Base-by-base conservation (phyloP, 2,329 filamentous ascomycete genomes). In the Elsinoe batatas region DNA sequence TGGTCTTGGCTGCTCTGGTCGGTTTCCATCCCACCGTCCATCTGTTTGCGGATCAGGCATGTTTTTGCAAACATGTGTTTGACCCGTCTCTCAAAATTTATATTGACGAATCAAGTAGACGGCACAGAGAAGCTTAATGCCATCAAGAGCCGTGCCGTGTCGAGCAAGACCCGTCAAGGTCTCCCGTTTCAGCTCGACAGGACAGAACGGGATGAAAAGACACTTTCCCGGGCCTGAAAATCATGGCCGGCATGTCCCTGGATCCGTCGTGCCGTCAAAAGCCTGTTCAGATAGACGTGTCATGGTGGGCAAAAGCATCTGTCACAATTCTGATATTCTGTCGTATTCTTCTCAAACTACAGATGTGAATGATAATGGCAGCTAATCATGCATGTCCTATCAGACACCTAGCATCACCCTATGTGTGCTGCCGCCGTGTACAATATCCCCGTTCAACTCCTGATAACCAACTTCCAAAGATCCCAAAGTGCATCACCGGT, bases 401-500 rank as follows among this genome's bases (percentile, higher is more conserved):
- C 17, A 20, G 13, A 35, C 15, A 12, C 17, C 44, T 6, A 49
- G 26, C 26, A 18, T 49, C 44, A 30, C 26, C 26, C 26, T 30
- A 22, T 35, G 30, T 42, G 26, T 46, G 43, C 43, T 30, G 13
- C 20, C 40, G 43, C 43, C 26, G 6, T 46, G 43, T 49, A 49
- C 44, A 49, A 20, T 30, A 5, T 49, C 26, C 44, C 13, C 17
- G 10, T 49, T n/a, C 32, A 49, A 49, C 44, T 49, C 30, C 44
- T 8, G 11, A 11, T 51, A 4, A 22, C 32, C 17, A 22, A 53
- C 12, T 18, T 12, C 26, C 38, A 2, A 8, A 6, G 30, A 26
- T 5, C 15, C n/a, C 10, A 35, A 35, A 43, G 10, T 22, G 54
- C 40, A 44, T 44, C 42, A 61, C 20, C 43, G 58, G 13, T 56